Base-by-base conservation (phyloP, 495 filamentous ascomycete species). In the Neurospora sp. region DNA sequence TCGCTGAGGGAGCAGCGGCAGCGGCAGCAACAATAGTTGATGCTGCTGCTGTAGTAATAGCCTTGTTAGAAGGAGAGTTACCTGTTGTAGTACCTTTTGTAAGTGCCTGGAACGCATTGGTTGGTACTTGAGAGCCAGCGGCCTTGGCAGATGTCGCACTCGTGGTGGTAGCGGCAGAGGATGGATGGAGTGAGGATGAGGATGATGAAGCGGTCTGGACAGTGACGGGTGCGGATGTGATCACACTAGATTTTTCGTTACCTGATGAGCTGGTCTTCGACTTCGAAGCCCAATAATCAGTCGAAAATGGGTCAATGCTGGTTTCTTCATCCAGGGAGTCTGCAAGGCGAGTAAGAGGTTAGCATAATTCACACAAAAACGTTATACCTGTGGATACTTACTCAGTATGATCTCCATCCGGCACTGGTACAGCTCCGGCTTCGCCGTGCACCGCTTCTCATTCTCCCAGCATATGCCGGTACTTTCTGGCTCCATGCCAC, bases 381-480 rank as follows among this genome's bases (percentile, higher is more conserved):
- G 39, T 21, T 13, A 13, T 39, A 15, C 21, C 8, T 28, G n/a
- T 9, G 21, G 39, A 80, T 34, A 39, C 88, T 79, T 84, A 94
- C 92, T 88, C 24, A 90, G 83, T 39, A 97, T 86, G 37, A 92
- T 86, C 76, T 94, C 92, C 75, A 97, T 89, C 73, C 84, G 87
- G 79, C 92, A 92, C 10, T 84, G 82, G 75, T 82, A 78, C 74
- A 87, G 79, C 74, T 83, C 84, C 62, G 79, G 77, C 71, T 82
- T 83, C 21, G 80, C 71, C 71, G 82, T 82, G 62, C 81, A 75
- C 48, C 85, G 80, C 43, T 82, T 77, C 21, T 76, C 72, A 74
- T 92, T 88, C 76, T 95, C 92, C 91, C 93, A 99, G 77, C 89
- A 94, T 8, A 97, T 83, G 9, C 94, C 95, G 2, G 87, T 93